Base-by-base conservation (phyloP, 164 flowering plant species). In the Cinnamomum chago region DNA sequence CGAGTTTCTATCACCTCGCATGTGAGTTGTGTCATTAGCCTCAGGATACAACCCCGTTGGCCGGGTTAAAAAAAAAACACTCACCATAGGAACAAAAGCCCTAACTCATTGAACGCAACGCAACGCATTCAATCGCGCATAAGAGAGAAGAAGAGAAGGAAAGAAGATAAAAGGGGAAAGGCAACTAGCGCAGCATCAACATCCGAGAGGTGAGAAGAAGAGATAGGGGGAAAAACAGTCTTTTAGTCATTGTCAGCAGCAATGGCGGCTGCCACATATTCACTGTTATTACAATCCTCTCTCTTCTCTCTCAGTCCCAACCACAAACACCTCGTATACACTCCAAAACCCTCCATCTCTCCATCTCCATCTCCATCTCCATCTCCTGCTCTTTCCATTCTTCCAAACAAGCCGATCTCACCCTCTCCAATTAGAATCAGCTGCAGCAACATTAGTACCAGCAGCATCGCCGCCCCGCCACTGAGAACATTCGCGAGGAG, bases 401-500 rank as follows among this genome's bases (percentile, higher is more conserved):
- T 13, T 74, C 70, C 11, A 4, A 28, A 28, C 72, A 65, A 50
- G n/a, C 69, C 50, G 17, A 60, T 3, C 25, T 15, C 70, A 9
- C 33, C 14, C 3, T 2, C 2, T 58, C 66, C 17, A 17, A 11
- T 27, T 66, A 64, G 23, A 60, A 20, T 14, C 75, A 52, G 58
- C 24, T 30, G 64, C 50, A 11, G 70, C 28, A 62, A 4, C 30
- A 28, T 2, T 2, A 28, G 30, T 28, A 28, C 75, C 68, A 66
- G n/a, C 82, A 84, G 52, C 87, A 77, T 73, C 88, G 85, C 70
- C 91, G 86, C 30, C 85, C 85, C 0, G 80, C 85, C 7, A 85
- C 84, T 4, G 82, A 84, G 66, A 90, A 83, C 85, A 90, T 90
- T 82, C 91, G 95, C n/a, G 87, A 92, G 10, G 92, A 90, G 70